A percentile compares a stretch with the other conserved stretches of the same genome.
These are phyloP conservation scores for Phanerochaete carnosa DNA, from an alignment of 768 basidiomycete genomes.

Conservation along the genomic window DNA sequence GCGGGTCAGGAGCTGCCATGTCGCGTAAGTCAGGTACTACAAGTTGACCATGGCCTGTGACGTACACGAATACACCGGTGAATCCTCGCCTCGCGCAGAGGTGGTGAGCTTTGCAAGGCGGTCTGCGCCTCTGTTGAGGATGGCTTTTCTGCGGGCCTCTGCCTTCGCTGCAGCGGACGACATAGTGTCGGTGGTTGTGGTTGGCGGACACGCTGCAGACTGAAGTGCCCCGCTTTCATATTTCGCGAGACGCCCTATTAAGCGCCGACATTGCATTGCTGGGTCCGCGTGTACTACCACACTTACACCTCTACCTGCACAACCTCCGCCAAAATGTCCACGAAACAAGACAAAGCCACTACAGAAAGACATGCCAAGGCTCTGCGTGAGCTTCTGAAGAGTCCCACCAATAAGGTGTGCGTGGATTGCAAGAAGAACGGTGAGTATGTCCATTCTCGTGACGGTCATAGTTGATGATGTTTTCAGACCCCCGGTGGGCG, in stretches of 20 bases:
- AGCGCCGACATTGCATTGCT: conserved; percentile 4
- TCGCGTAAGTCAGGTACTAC: neutral
- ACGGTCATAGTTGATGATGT: neutral
- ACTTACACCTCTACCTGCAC: neutral
- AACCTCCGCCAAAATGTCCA: conserved; percentile 27
- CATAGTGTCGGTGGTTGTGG: conserved; percentile 20
- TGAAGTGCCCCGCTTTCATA: conserved; percentile 4
- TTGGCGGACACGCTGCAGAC: neutral
- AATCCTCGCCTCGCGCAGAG: conserved; percentile 69
- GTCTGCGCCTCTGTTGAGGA: conserved; percentile 67
- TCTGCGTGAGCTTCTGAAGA: conserved; percentile 84
- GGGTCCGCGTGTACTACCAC: conserved; percentile 17
- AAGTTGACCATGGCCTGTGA: conserved; percentile 1
- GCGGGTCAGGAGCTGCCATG: conserved; percentile 31
- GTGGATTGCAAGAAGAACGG: conserved; percentile 98
- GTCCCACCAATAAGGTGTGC: conserved; percentile 89
- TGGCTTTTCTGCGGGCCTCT: conserved; percentile 76
- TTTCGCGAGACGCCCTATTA: neutral
- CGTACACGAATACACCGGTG: conserved; percentile 51
- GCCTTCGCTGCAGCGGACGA: conserved; percentile 57
- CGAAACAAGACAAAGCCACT: conserved; percentile 77
- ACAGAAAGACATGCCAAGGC: conserved; percentile 76
- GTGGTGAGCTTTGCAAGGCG: conserved; percentile 78
- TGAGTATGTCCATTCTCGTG: conserved; percentile 32
- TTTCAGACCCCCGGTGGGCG: conserved; percentile 92